Conservation (phyloP, 257 asterid genomes). For the Salvia splendens region DNA sequence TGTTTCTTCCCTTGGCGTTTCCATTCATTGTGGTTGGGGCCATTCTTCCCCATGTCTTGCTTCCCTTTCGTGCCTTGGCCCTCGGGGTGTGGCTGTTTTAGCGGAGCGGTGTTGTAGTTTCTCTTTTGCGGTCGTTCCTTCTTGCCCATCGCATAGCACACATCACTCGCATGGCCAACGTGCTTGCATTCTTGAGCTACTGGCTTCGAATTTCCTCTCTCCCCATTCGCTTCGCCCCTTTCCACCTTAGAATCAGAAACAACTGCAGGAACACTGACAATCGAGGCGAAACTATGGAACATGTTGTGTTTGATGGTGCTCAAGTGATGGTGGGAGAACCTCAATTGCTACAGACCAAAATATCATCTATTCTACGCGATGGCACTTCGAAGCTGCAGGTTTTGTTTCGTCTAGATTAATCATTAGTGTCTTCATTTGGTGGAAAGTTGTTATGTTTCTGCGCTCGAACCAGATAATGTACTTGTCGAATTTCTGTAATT, state of each 20-base stretch:
- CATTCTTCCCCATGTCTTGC: too few species aligned
- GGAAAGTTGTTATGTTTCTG: not conserved
- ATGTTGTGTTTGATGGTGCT: slow-evolving; percentile 57
- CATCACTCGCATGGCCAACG: too few species aligned
- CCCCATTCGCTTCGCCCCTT: slow-evolving; percentile 33
- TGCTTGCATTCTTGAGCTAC: slow-evolving; percentile 44
- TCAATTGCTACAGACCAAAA: slow-evolving; percentile 52
- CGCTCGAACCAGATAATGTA: slow-evolving; percentile 5
- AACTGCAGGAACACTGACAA: slow-evolving; percentile 31
- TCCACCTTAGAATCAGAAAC: slow-evolving; percentile 36
- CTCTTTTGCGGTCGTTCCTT: too few species aligned
- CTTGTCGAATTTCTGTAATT: slow-evolving; percentile 16
- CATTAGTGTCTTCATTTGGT: not conserved
- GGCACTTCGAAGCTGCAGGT: slow-evolving; percentile 86
- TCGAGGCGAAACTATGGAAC: slow-evolving; percentile 54
- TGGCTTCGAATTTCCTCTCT: slow-evolving; percentile 33
- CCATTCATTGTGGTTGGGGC: too few species aligned
- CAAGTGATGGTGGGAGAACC: slow-evolving; percentile 62
- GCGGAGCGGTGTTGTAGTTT: too few species aligned
- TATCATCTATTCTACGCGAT: slow-evolving; percentile 52
- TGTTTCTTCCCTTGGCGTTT: too few species aligned
- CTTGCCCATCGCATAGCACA: too few species aligned
- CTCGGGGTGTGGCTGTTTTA: too few species aligned
- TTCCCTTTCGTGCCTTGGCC: too few species aligned
- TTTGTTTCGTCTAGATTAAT: not conserved